Percentiles rank a stretch among this genome's conserved stretches.
Conservation (phyloP, 371 early-diverging fungal species). For the Actinomucor elegans region DNA sequence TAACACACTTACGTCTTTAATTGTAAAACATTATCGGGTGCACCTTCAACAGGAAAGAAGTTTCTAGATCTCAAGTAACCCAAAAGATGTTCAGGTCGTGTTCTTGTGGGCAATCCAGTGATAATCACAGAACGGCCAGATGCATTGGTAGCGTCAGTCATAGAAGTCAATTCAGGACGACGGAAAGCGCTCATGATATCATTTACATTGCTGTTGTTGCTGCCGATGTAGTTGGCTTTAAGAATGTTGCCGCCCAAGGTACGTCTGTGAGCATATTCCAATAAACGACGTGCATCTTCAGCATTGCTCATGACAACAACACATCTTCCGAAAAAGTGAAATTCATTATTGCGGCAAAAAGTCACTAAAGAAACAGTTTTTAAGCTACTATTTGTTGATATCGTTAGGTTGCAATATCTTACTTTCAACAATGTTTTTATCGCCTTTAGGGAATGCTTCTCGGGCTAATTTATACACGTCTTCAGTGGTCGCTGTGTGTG, state of each 20-base stretch:
- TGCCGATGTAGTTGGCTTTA: constrained; percentile 21
- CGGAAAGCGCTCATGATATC: constrained; percentile 22
- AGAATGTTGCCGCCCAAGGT: constrained; percentile 39
- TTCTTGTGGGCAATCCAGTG: constrained; percentile 31
- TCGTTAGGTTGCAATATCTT: background rate
- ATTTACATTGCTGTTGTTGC: background rate
- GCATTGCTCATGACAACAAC: constrained; percentile 28
- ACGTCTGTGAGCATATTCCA: constrained; percentile 40
- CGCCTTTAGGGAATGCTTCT: constrained; percentile 41
- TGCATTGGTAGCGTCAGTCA: constrained; percentile 31
- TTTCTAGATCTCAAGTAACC: constrained; percentile 39
- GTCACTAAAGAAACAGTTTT: constrained; percentile 22
- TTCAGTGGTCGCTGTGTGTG: constrained; percentile 40
- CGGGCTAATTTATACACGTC: constrained; percentile 47
- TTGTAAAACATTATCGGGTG: constrained; percentile 28
- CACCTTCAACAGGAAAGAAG: constrained; percentile 42
- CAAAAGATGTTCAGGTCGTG: constrained; percentile 29
- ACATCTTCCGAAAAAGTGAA: constrained; percentile 39
- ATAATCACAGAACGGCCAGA: constrained; percentile 43
- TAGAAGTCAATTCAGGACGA: constrained; percentile 26
- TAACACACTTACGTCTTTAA: constrained; percentile 45
- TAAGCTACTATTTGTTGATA: background rate
- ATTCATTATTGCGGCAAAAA: constrained; percentile 35
- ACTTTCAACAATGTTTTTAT: constrained; percentile 29
- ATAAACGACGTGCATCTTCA: constrained; percentile 33